These are phyloP conservation scores for Trichoderma oligosporum DNA, from an alignment of 2,329 filamentous ascomycete species.

Conservation along the genomic window DNA sequence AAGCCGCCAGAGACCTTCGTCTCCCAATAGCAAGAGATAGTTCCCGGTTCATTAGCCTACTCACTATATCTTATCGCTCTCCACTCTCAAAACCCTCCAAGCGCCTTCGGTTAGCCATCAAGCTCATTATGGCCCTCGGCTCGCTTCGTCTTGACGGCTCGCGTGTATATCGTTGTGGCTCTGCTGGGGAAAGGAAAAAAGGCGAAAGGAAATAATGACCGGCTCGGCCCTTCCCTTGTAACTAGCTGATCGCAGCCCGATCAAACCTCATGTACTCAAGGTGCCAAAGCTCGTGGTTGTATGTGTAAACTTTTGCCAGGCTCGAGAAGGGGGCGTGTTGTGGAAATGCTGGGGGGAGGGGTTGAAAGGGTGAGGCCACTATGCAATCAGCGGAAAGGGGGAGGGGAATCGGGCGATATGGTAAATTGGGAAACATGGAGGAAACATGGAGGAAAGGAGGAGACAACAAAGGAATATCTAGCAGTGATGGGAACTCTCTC, in stretches of 20 bases:
- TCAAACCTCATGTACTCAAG: background rate
- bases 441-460: background rate
- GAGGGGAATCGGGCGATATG: background rate
- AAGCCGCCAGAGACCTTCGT: background rate
- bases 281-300: slow-evolving; percentile 9
- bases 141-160: background rate
- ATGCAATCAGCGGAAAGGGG: background rate
- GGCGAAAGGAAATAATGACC: background rate
- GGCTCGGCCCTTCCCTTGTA: background rate
- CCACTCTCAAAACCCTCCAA: background rate
- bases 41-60: too few relatives aligned
- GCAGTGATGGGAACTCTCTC: background rate
- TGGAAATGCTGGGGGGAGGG: background rate
- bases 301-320: background rate
- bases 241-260: background rate
- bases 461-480: background rate
- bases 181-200: background rate
- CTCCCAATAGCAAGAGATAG: background rate
- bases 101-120: background rate
- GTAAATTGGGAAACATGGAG: background rate
- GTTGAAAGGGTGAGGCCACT: background rate
- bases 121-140: background rate
- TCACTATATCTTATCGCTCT: background rate
- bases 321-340: background rate
- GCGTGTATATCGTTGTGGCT: background rate